These are phyloP conservation scores for Trichoderma sp. DNA, from an alignment of 2,329 filamentous ascomycete species.

Conservation along the genomic window DNA sequence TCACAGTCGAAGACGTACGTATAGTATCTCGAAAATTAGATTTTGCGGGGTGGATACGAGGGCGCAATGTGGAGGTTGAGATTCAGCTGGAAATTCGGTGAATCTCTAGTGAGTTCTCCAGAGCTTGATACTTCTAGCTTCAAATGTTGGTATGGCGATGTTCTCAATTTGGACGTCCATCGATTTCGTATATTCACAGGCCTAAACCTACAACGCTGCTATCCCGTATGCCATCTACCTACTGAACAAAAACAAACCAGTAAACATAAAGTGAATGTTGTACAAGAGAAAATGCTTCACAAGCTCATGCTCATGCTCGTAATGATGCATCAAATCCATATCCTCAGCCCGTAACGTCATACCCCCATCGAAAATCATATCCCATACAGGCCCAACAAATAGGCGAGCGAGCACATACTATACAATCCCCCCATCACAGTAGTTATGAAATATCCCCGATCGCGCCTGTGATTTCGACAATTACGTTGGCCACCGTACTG, in stretches of 20 bases:
- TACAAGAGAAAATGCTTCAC: not conserved
- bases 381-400: not conserved
- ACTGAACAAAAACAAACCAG: not conserved
- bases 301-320: not conserved
- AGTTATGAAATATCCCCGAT: constrained; percentile 38
- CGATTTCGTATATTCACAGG: not conserved
- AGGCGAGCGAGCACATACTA: not conserved
- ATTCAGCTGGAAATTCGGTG: not conserved
- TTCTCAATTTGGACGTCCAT: not conserved
- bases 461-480: constrained; percentile 69
- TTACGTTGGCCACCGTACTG: constrained; percentile 79
- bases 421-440: not conserved
- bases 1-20: no score
- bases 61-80: not conserved
- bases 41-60: not conserved
- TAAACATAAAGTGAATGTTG: not conserved
- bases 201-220: not conserved
- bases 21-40: not conserved
- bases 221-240: not conserved
- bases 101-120: not conserved
- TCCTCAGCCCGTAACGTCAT: not conserved
- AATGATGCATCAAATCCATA: not conserved
- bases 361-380: not conserved
- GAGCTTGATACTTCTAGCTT: not conserved
- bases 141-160: not conserved